Conservation (phyloP, 2,329 filamentous ascomycete genomes). For the Aspergillus sp. region DNA sequence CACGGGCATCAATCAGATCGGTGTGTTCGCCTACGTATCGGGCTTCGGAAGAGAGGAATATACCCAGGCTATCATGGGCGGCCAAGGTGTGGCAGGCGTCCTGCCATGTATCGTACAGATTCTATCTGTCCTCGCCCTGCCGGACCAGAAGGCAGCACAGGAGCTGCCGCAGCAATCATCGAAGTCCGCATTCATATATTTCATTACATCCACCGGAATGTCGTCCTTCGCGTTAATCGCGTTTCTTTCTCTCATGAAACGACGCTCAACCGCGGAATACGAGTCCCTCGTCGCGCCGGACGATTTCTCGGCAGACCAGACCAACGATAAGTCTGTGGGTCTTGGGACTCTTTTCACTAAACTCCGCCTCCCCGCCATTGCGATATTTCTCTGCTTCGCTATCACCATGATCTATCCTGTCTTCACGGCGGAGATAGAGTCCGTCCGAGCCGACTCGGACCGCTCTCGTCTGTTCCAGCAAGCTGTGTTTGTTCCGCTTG, state of each 20-base stretch:
- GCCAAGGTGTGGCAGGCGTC: constrained; percentile 88
- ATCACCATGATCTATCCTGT: constrained; percentile 95
- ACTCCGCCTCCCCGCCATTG: constrained; percentile 72
- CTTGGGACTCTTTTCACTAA: constrained; percentile 70
- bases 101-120: constrained; percentile 86
- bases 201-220: constrained; percentile 78
- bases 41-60: constrained; percentile 85
- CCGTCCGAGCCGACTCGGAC: constrained; percentile 38
- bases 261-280: constrained; percentile 24
- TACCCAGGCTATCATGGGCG: constrained; percentile 93
- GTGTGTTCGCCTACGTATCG: constrained; percentile 85
- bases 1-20: constrained; percentile 86
- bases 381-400: constrained; percentile 76
- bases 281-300: neutral
- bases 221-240: constrained; percentile 68
- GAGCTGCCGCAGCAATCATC: constrained; percentile 47
- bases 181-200: constrained; percentile 83
- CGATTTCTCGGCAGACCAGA: neutral
- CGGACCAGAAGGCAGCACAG: constrained; percentile 36
- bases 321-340: constrained; percentile 40
- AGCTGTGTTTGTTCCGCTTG: constrained; percentile 80
- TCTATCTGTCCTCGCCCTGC: constrained; percentile 69
- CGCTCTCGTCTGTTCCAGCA: constrained; percentile 61
- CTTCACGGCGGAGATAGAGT: constrained; percentile 70
- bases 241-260: constrained; percentile 69